Evolutionary conservation across 2,329 filamentous ascomycete species (phyloP), one percentile per base, ranked within the genome.

Genomic region (Colletotrichum trifolii): DNA sequence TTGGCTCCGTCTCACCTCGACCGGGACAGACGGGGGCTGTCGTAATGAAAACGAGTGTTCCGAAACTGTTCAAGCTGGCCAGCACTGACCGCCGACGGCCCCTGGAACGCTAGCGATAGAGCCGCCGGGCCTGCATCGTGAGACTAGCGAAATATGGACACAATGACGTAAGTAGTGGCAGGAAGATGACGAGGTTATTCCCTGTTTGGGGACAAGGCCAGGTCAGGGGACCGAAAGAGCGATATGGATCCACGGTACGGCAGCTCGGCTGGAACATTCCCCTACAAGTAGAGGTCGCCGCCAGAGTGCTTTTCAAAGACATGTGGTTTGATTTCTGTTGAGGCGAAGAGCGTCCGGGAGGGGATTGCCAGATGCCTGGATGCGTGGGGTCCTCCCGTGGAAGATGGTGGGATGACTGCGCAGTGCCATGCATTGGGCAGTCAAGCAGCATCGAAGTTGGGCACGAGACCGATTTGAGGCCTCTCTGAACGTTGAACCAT

Each of bases 121-220:
- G 58, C 47, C 63, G 63, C 52, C 62, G 63, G 52, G 63, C 63
- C 15, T 36, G 40, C 52, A 66, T 66, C 58, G 58, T 63, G 63
- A 66, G 13, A 12, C 52, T 66, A 57, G 52, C 58, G 40, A 42
- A 45, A 38, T 62, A 15, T 36, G 36, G 56, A 12, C 10, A 47
- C 34, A 53, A 57, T 66, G 63, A 66, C 63, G 63, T 63, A 66
- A 66, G 36, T 42, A 42, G 36, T 40, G 53, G 52, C 52, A 47
- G 52, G 40, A 62, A 17, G 52, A 43, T 17, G 8, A 15, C 13
- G 53, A 53, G 40, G 40, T 6, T 17, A 11, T 12, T 40, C 62
- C 58, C 52, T 56, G 58, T 34, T 47, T 39, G 33, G 36, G 15
- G 8, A 4, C 15, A 17, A 17, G 43, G 13, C 43, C 8, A 15